Evolutionary conservation across 768 basidiomycete species (phyloP), one percentile per base, ranked within the genome.

Genomic region (Lactarius hatsudake): DNA sequence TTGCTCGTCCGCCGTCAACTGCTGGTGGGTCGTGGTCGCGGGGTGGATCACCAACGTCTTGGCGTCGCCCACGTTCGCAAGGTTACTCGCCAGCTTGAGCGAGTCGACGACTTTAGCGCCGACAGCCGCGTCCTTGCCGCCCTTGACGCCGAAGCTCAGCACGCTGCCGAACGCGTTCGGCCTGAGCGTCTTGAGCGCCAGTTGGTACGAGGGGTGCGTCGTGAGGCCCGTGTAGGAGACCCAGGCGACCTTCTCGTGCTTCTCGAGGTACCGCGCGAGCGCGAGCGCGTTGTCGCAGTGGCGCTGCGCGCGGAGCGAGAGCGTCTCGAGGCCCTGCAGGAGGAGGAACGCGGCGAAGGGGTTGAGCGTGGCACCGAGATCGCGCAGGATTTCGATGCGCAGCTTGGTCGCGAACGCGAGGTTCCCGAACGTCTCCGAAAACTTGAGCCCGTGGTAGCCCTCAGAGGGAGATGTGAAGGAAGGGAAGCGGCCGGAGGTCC

Each of bases 11-110:
- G 76, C 78, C 0, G 80, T 81, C 58, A 92, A 79, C 75, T 92
- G 90, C 48, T 85, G 80, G 72, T 94, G 91, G 0, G 91, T 93
- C 28, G 92, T 92, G 26, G 84, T 83, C 5, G 87, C 88, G 0
- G 91, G 90, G 72, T 90, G 88, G 66, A 93, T 90, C 45, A 90
- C 87, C 18, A 93, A 82, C 7, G 88, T 91, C 78, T 93, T 91
- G 20, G 88, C 86, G 66, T 89, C 87, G 28, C 86, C 88, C 30
- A 91, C 87, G 72, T 91, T 91, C 18, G 88, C 89, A 12, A 91
- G 80, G 72, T 91, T 78, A 72, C 87, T 89, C n/a, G 87, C 88
- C 7, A 94, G 81, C 72, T 83, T 84, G 64, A 94, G 80, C 68
- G 76, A 82, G 70, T 94, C 91, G 18, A 94, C 88, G 40, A 89